These are phyloP conservation scores for Cyberlindnera mycetangii DNA, from an alignment of 805 yeast genomes.

Conservation along the genomic window DNA sequence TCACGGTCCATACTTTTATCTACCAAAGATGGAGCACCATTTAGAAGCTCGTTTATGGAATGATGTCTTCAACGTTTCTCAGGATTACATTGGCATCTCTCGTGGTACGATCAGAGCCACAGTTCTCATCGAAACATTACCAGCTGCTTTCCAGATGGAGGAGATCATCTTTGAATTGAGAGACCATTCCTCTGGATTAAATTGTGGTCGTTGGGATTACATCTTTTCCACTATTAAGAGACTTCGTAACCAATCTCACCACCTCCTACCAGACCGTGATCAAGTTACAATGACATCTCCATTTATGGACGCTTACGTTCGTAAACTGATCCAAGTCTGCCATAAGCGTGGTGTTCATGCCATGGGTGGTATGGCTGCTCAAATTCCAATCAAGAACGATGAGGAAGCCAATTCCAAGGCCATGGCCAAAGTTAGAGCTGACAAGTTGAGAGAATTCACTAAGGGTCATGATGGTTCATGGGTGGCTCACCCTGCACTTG, in stretches of 20 bases:
- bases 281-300: constrained; percentile 80
- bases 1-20: constrained; percentile 75
- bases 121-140: constrained; percentile 77
- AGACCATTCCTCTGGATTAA: constrained; percentile 75
- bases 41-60: constrained; percentile 83
- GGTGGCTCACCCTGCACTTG: constrained; percentile 87
- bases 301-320: constrained; percentile 76
- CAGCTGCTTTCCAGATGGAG: constrained; percentile 85
- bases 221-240: constrained; percentile 78
- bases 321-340: constrained; percentile 67
- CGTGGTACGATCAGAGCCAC: constrained; percentile 82
- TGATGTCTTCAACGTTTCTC: constrained; percentile 72
- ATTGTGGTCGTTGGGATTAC: constrained; percentile 91
- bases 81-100: constrained; percentile 63
- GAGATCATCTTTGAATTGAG: constrained; percentile 76
- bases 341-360: constrained; percentile 82
- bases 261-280: constrained; percentile 74
- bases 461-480: constrained; percentile 88
- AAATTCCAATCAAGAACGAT: constrained; percentile 76
- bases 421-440: constrained; percentile 68
- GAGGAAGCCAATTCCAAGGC: constrained; percentile 60
- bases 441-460: constrained; percentile 70
- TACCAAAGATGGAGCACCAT: constrained; percentile 87
- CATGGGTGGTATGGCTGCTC: constrained; percentile 91
- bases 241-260: constrained; percentile 63